These are phyloP conservation scores for Brassica balearica DNA, from an alignment of 441 rosid species.

Conservation along the genomic window DNA sequence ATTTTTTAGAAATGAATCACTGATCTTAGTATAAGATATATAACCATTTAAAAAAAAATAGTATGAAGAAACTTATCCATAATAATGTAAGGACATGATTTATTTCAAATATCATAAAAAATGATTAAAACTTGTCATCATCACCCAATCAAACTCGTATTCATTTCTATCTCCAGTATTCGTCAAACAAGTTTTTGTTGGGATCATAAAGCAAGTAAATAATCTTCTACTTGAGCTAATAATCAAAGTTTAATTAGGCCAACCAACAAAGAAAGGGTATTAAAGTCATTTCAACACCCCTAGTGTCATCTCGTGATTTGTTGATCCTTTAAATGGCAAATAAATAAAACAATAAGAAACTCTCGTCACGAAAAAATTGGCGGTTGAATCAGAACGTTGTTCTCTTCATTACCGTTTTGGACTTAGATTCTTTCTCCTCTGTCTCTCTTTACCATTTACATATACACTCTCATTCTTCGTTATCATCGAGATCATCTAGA, in stretches of 20 bases:
- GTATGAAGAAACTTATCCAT: neutral
- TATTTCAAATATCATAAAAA: neutral
- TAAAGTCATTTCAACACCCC: neutral
- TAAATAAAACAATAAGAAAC: constrained; percentile 7
- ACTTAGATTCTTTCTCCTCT: constrained; percentile 31
- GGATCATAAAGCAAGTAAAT: constrained; percentile 6
- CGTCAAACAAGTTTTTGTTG: constrained; percentile 23
- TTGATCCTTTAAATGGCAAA: constrained; percentile 1
- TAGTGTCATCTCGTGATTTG: constrained; percentile 33
- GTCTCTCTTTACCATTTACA: constrained; percentile 19
- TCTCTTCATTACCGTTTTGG: constrained; percentile 44
- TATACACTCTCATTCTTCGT: neutral
- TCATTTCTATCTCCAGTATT: neutral
- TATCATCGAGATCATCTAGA: neutral
- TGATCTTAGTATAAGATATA: neutral
- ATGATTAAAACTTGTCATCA: neutral
- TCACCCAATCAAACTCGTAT: neutral
- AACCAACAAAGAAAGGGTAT: constrained; percentile 35
- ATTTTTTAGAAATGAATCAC: neutral
- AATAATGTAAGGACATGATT: neutral
- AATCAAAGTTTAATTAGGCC: constrained; percentile 34
- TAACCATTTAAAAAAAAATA: neutral
- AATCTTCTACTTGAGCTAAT: constrained; percentile 9
- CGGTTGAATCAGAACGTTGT: constrained; percentile 45
- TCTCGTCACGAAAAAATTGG: constrained; percentile 20